These are phyloP conservation scores for Salvia sclarea DNA, from an alignment of 305 asterid species.

Conservation along the genomic window DNA sequence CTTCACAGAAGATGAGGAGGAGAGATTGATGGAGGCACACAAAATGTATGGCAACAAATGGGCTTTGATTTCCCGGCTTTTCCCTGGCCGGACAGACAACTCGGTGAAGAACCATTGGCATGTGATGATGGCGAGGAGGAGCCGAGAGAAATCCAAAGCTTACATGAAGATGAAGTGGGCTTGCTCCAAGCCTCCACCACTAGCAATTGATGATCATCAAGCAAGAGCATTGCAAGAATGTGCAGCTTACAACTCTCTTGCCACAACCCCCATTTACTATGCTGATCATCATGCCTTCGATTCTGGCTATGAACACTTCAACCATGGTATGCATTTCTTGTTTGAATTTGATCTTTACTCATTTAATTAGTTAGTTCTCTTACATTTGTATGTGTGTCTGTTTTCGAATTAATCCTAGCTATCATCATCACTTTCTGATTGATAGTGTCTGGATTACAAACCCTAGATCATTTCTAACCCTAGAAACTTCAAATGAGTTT, in stretches of 20 bases:
- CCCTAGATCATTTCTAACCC: neutral
- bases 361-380: neutral
- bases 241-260: neutral
- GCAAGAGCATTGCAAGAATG: neutral
- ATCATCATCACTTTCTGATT: neutral
- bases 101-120: conserved; percentile 67
- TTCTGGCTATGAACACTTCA: conserved; percentile 21
- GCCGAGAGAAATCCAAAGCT: conserved; percentile 36
- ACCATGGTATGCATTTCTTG: conserved; percentile 24
- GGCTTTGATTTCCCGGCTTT: conserved; percentile 51
- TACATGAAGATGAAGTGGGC: conserved; percentile 31
- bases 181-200: neutral
- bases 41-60: conserved; percentile 54
- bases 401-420: neutral
- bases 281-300: neutral
- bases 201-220: too few species aligned
- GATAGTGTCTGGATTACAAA: neutral
- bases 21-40: conserved; percentile 46
- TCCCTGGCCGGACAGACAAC: conserved; percentile 61
- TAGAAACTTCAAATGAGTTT: neutral
- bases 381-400: neutral
- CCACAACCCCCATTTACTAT: neutral
- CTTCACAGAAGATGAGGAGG: conserved; percentile 50
- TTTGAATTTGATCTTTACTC: neutral
- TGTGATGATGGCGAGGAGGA: conserved; percentile 51